Base-by-base conservation (phyloP, 2,329 filamentous ascomycete genomes). In the Zymoseptoria passerinii region DNA sequence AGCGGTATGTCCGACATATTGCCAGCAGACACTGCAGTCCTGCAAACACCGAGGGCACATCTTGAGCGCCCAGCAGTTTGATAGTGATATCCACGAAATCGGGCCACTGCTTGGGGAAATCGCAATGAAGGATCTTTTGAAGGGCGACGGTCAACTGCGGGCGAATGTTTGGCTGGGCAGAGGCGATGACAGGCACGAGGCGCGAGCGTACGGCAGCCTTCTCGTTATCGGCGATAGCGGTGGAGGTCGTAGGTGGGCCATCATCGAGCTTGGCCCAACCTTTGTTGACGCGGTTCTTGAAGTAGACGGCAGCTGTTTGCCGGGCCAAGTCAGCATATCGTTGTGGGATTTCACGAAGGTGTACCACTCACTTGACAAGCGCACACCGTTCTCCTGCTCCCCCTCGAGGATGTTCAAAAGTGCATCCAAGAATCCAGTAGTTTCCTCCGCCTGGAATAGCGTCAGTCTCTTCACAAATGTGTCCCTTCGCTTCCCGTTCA, bases 221-320 rank as follows among this genome's bases (percentile, higher is more conserved):
- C 76, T 96, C 94, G 61, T 89, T 85, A 72, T 97, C 92, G 67
- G 88, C 76, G 96, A 94, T 67, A 86, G 79, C 67, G 88, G 85
- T 50, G 35, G 29, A 40, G 29, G 61, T 61, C 35, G 61, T 58
- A 51, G 66, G 60, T 69, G 83, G 82, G 63, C 86, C 83, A 65
- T 92, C 88, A 65, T 95, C 89, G 70, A 82, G 81, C 63, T 83
- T 85, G 57, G 87, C 83, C 94, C 94, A 99, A 69, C 90, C 91
- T 72, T 92, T 88, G 74, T 89, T 92, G 74, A 97, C 88, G 72
- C 92, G 88, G 78, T 99, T 97, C 80, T 99, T 99, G 74, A 97
- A 85, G 77, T 97, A 99, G 68, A 99, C 90, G 71, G 92, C 92
- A 71, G 91, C 92, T 96, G 75, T 52, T 55, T 58, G 58, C 19